Evolutionary conservation across 2,329 filamentous ascomycete genomes (phyloP).

Genomic region (Alternaria brassicicola): DNA sequence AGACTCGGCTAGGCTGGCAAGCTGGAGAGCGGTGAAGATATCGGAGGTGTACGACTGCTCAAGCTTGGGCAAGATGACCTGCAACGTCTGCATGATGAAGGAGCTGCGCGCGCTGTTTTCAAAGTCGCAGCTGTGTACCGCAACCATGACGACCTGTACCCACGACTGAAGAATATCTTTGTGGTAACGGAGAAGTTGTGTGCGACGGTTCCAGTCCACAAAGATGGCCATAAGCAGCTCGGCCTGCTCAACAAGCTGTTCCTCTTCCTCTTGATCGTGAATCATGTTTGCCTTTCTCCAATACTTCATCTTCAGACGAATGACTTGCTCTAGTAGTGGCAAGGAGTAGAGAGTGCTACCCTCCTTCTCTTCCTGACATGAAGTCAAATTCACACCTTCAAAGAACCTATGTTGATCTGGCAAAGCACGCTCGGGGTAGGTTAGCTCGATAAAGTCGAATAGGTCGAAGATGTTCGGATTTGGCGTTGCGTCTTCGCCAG

Average conservation of each 20-base stretch:
- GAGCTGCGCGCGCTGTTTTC: conserved; percentile 72
- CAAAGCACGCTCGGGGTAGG: conserved; percentile 55
- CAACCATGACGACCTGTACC: conserved; percentile 82
- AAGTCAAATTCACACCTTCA: conserved; percentile 68
- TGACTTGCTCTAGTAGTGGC: conserved; percentile 72
- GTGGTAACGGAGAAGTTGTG: conserved; percentile 61
- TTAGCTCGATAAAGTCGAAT: conserved; percentile 84
- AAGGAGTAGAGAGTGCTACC: conserved; percentile 69
- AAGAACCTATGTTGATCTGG: conserved; percentile 66
- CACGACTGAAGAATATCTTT: conserved; percentile 78
- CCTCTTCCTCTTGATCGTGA: conserved; percentile 44
- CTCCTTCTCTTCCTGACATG: conserved; percentile 66
- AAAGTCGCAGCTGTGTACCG: conserved; percentile 82
- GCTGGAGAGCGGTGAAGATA: conserved; percentile 71
- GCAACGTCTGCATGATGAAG: conserved; percentile 84
- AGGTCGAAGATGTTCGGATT: conserved; percentile 87
- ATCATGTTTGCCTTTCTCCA: conserved; percentile 53
- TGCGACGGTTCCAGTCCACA: conserved; percentile 66
- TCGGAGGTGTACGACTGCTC: conserved; percentile 76
- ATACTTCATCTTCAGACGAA: conserved; percentile 72
- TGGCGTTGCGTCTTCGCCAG: conserved; percentile 68
- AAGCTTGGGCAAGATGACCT: conserved; percentile 85
- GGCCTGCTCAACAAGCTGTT: conserved; percentile 56
- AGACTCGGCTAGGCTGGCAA: conserved; percentile 76
- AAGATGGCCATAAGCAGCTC: conserved; percentile 64